Evolutionary conservation across 2,329 filamentous ascomycete genomes (phyloP).

Genomic region (Aspergillus fumigatus): DNA sequence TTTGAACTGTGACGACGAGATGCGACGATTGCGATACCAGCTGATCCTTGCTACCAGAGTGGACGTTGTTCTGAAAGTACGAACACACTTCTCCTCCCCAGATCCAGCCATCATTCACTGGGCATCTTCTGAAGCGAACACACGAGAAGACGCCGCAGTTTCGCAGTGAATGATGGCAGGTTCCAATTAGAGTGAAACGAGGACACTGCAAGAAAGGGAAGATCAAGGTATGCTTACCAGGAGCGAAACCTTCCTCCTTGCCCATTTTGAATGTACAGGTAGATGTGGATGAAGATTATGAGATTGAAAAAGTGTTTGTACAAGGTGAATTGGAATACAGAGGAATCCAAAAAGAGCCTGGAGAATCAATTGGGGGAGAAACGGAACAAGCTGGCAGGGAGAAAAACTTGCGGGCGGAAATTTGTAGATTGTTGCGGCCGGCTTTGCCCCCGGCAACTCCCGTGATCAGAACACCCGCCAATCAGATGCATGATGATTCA

Average conservation of each 20-base stretch:
- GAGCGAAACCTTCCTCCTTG: constrained; percentile 44
- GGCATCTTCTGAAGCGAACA: not conserved
- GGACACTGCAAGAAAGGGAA: not conserved
- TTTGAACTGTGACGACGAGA: not conserved
- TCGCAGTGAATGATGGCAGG: constrained; percentile 4
- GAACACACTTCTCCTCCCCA: not conserved
- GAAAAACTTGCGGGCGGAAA: constrained; percentile 32
- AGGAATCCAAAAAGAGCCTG: constrained; percentile 12
- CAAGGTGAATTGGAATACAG: constrained; percentile 24
- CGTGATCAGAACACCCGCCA: constrained; percentile 30
- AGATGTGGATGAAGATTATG: constrained; percentile 25
- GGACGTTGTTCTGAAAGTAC: not conserved
- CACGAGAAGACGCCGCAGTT: not conserved
- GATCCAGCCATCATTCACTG: not conserved
- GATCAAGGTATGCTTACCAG: constrained; percentile 37
- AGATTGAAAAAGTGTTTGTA: constrained; percentile 16
- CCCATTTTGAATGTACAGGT: constrained; percentile 31
- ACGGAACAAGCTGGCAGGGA: constrained; percentile 13
- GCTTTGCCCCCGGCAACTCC: constrained; percentile 28
- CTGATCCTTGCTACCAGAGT: not conserved
- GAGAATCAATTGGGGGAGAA: constrained; percentile 13
- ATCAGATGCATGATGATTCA: constrained; percentile 35
- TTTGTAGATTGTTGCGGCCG: constrained; percentile 27
- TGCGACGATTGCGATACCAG: not conserved
- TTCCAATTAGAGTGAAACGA: not conserved